Evolutionary conservation across 768 basidiomycete species (phyloP), one percentile per base, ranked within the genome.

Genomic region (Pulveroboletus sp.): DNA sequence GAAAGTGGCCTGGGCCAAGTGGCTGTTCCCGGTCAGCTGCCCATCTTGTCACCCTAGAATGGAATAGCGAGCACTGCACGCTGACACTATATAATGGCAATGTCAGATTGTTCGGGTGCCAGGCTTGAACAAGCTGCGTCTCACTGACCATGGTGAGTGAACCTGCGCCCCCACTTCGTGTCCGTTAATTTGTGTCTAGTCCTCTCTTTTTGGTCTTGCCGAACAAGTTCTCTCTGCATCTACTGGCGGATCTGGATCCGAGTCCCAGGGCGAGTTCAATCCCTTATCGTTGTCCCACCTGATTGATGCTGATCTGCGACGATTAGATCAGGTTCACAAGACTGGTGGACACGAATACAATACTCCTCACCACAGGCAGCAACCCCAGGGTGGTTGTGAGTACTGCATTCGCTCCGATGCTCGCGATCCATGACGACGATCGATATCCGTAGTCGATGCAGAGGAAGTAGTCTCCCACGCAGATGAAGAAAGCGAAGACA

Each of bases 331-430:
- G 45, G 72, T 71, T 41, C 66, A 56, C 40, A 79, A 75, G 74
- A 83, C 85, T 5, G 85, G 85, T 13, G 86, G 86, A 3, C 70
- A 74, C 3, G 79, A 86, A 59, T 81, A 75, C 60, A 87, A 85
- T 55, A 63, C 76, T 16, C 79, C 81, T 24, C 66, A 83, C 53
- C 69, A 87, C 49, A 51, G 61, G 4, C 64, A 60, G 45, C 56
- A 52, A 29, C 48, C 44, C 43, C 53, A 47, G 32, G 63, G 60
- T n/a, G 55, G 63, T 29, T 59, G 61, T 63, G 60, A 52, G 61
- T 58, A 36, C 23, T 24, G 36, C 6, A 13, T 35, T 21, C 37
- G 13, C 23, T 9, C 40, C 50, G 31, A 36, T 48, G 52, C 40
- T 54, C 43, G 32, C 54, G 49, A 6, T 23, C 20, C 23, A 43